These are phyloP conservation scores for Alternaria triticina DNA, from an alignment of 2,329 filamentous ascomycete genomes.

Conservation along the genomic window DNA sequence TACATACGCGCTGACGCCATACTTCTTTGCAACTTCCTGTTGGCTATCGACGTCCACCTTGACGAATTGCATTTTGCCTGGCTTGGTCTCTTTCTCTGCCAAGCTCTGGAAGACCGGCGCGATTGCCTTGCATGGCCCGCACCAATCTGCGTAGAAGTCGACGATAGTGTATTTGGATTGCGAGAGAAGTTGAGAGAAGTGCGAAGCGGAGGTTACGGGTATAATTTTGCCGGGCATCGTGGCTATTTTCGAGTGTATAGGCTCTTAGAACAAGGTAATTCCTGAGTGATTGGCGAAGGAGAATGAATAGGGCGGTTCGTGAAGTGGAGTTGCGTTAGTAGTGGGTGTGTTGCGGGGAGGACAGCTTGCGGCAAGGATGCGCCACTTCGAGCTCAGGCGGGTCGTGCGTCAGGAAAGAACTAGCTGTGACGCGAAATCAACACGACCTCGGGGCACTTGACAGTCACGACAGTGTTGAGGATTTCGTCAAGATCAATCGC, in stretches of 20 bases:
- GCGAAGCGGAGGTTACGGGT: constrained; percentile 39
- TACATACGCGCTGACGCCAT: constrained; percentile 56
- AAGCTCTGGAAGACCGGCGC: constrained; percentile 59
- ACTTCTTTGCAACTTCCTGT: constrained; percentile 56
- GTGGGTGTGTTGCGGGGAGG: constrained; percentile 10
- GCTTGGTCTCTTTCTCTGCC: constrained; percentile 57
- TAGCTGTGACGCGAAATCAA: neutral
- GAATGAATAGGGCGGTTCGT: neutral
- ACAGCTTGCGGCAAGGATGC: constrained; percentile 12
- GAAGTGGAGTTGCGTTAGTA: neutral
- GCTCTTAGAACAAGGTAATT: neutral
- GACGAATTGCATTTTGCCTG: constrained; percentile 57
- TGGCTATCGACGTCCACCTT: constrained; percentile 64
- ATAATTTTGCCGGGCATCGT: constrained; percentile 43
- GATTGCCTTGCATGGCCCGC: constrained; percentile 63
- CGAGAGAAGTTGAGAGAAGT: constrained; percentile 45
- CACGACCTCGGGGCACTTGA: neutral
- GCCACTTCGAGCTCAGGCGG: constrained; percentile 5
- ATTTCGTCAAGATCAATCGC: neutral
- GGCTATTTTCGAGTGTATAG: neutral
- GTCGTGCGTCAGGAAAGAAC: neutral
- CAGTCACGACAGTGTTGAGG: neutral
- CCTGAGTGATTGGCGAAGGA: too few relatives aligned
- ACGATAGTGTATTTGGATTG: constrained; percentile 52
- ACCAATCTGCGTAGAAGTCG: constrained; percentile 64